Conservation (phyloP, 1,284 basidiomycete species). For the Trichosporon coremiiforme region DNA sequence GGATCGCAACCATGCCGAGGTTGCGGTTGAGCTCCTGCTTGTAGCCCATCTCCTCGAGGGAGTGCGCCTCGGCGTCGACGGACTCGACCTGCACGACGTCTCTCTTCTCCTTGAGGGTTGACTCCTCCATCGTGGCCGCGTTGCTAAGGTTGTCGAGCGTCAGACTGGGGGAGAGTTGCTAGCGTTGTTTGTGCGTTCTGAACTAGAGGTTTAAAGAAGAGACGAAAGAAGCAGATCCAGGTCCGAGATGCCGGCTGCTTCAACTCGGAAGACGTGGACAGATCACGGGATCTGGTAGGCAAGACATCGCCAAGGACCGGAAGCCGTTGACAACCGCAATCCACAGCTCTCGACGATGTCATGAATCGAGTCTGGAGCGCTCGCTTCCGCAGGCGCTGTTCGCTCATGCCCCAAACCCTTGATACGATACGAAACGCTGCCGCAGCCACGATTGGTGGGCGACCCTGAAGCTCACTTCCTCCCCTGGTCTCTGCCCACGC, state of each 20-base stretch:
- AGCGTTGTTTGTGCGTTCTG: background rate
- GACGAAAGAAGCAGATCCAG: background rate
- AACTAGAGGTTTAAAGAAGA: background rate
- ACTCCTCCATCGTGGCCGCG: background rate
- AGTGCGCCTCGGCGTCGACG: slow-evolving; percentile 24
- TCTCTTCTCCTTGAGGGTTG: slow-evolving; percentile 1
- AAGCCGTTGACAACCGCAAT: background rate
- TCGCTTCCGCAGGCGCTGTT: background rate
- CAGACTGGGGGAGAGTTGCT: too few species aligned
- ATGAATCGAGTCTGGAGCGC: background rate
- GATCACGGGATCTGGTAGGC: background rate
- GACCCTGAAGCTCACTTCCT: background rate
- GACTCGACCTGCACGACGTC: slow-evolving; percentile 14
- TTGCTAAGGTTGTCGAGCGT: background rate
- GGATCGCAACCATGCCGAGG: slow-evolving; percentile 58
- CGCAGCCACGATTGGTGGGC: slow-evolving; percentile 1
- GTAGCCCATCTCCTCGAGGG: slow-evolving; percentile 58
- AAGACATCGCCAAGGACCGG: slow-evolving; percentile 9
- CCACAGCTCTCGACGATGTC: background rate
- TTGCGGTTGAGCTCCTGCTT: slow-evolving; percentile 56
- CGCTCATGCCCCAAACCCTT: background rate
- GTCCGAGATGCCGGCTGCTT: background rate
- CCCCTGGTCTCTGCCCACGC: background rate
- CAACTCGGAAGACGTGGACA: background rate
- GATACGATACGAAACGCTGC: slow-evolving; percentile 5